Conservation (phyloP, 2,329 filamentous ascomycete genomes). For the Diaporthe humulicola region DNA sequence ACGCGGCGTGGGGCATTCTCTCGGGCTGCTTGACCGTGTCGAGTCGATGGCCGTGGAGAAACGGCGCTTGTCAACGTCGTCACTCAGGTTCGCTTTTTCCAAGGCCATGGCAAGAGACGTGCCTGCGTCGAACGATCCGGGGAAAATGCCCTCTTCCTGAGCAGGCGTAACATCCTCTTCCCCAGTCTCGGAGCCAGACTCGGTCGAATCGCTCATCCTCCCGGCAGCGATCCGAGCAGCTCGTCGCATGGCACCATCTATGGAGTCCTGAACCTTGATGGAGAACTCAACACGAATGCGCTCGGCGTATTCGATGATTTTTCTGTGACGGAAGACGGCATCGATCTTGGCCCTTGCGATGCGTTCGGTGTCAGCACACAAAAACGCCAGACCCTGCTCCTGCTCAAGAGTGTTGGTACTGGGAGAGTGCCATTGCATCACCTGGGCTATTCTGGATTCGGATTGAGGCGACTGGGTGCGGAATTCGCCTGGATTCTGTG, state of each 20-base stretch:
- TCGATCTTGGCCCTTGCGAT: constrained; percentile 91
- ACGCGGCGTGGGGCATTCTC: constrained; percentile 90
- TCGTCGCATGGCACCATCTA: constrained; percentile 90
- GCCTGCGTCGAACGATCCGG: constrained; percentile 69
- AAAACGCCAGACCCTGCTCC: constrained; percentile 86
- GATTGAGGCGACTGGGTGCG: constrained; percentile 96
- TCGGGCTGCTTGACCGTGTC: constrained; percentile 89
- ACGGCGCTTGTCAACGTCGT: constrained; percentile 55
- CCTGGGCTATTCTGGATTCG: constrained; percentile 93
- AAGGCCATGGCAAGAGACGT: constrained; percentile 70
- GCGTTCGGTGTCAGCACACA: constrained; percentile 92
- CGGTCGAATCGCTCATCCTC: constrained; percentile 82
- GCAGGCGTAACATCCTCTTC: constrained; percentile 55
- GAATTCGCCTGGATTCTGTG: constrained; percentile 79
- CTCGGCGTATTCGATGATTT: constrained; percentile 95
- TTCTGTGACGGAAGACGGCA: constrained; percentile 89
- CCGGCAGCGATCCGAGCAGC: constrained; percentile 90
- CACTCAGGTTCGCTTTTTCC: constrained; percentile 56
- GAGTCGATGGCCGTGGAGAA: constrained; percentile 77
- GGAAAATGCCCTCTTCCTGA: constrained; percentile 68
- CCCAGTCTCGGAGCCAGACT: constrained; percentile 67
- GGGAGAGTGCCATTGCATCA: constrained; percentile 96
- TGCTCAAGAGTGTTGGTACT: constrained; percentile 92
- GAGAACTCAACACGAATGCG: constrained; percentile 95
- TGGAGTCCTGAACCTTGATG: constrained; percentile 93